These are phyloP conservation scores for Neoascochyta sp. DNA, from an alignment of 2,329 filamentous ascomycete genomes.

Conservation along the genomic window DNA sequence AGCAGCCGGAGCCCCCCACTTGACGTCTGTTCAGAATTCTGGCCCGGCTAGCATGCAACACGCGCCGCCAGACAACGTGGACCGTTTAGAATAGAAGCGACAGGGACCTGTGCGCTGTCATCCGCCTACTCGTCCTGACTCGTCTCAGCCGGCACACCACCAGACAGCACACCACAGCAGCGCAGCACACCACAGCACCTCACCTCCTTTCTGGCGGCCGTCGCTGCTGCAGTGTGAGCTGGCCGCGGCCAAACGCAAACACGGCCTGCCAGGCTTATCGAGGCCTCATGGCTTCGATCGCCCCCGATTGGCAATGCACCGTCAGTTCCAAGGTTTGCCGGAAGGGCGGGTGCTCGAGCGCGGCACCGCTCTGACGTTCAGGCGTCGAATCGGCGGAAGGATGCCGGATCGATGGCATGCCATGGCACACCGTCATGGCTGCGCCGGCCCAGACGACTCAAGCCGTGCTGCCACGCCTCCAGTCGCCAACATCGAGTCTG, in stretches of 20 bases:
- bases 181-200: constrained; percentile 21
- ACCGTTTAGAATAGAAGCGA: constrained; percentile 31
- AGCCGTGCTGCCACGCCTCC: too few relatives aligned
- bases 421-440: constrained; percentile 28
- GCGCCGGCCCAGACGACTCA: constrained; percentile 22
- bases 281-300: too few relatives aligned
- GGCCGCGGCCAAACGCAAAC: too few relatives aligned
- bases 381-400: constrained; percentile 27
- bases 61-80: constrained; percentile 38
- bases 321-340: constrained; percentile 22
- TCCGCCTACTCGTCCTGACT: constrained; percentile 37
- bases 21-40: constrained; percentile 24
- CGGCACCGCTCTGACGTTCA: constrained; percentile 25
- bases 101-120: constrained; percentile 40
- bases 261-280: too few relatives aligned
- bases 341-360: constrained; percentile 36
- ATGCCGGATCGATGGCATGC: constrained; percentile 20
- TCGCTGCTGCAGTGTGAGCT: constrained; percentile 29
- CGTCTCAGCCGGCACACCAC: constrained; percentile 20
- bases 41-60: constrained; percentile 31
- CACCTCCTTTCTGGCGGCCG: constrained; percentile 25
- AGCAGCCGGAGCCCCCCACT: constrained; percentile 34
- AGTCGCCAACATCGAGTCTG: too few relatives aligned
- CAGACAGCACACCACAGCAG: too few relatives aligned
- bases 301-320: constrained; percentile 16